Evolutionary conservation across 345 rosid species (phyloP), one percentile per base, ranked within the genome.

Genomic region (Populus euphratica): DNA sequence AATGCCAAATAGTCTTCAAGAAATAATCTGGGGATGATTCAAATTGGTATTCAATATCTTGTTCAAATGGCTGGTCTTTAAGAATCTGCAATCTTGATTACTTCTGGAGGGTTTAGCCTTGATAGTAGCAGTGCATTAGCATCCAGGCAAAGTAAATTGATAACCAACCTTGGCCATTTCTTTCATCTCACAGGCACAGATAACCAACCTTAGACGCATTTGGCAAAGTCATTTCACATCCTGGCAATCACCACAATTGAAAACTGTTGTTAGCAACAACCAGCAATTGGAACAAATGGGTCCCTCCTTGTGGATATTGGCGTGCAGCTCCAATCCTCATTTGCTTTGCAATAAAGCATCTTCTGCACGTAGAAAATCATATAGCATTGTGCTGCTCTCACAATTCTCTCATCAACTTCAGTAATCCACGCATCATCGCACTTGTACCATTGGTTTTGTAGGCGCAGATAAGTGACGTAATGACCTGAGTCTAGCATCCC

Each of bases 221-320:
- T 27, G 25, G 2, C 66, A 41, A 76, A 76, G 80, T 54, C 75
- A 78, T 77, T 64, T 72, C 44, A 70, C 78, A 65, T 78, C 77
- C 88, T 77, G 85, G 85, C 79, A 75, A 68, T 80, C 67, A 41
- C 69, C 44, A 23, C n/a, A 59, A 8, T 77, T 25, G 61, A 13
- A 17, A 31, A 31, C 29, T 47, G 35, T 43, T 65, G 70, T 83
- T 73, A 88, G 88, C 91, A 88, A 79, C 88, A 91, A 84, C 88
- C 88, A 63, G 85, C 85, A 73, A 87, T 84, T 8, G 91, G 84
- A 76, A 80, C 70, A 44, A 74, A 79, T 9, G 82, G 79, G 29
- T 86, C 87, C 76, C 81, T 81, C 59, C 77, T 83, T 4, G 83
- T 76, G 31, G 90, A 74, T 69, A 79, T 54, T 62, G 87, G 82